Percentiles rank a stretch among this genome's conserved stretches.
phyloP scores from a whole-genome alignment of 179 eudicot species.

The Amaranthus tricolor region DNA sequence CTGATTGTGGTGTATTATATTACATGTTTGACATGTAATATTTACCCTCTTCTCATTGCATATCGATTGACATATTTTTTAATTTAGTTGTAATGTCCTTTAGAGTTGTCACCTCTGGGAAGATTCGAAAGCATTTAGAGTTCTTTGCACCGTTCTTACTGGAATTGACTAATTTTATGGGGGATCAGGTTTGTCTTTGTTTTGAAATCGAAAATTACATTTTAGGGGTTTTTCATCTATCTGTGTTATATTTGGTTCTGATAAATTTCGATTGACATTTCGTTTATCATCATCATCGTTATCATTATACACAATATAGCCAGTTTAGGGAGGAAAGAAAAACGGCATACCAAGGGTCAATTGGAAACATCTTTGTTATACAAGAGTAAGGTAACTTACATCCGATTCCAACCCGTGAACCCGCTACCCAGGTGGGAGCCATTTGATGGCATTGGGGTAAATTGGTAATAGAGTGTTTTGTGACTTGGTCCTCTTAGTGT shows the following conservation, averaged over 20 bases:
- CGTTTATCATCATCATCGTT: no score
- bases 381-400: no score
- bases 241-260: background rate
- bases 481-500: background rate
- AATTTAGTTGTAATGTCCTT: slow-evolving; percentile 91
- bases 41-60: slow-evolving; percentile 7
- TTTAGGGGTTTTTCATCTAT: background rate
- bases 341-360: no score
- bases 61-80: slow-evolving; percentile 34
- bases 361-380: no score
- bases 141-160: slow-evolving; percentile 93
- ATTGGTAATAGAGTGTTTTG: no score
- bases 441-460: no score
- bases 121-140: slow-evolving; percentile 79
- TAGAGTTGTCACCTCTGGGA: slow-evolving; percentile 95
- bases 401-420: no score
- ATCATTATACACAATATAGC: no score
- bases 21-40: background rate
- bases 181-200: slow-evolving; percentile 73
- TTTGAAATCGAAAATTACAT: background rate
- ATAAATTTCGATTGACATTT: no score
- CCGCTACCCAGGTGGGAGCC: no score
- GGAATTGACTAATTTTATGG: slow-evolving; percentile 80
- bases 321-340: no score
- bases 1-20: slow-evolving; percentile 77